Conservation (phyloP, 2,329 filamentous ascomycete species). For the Alternaria angustiovoidea region DNA sequence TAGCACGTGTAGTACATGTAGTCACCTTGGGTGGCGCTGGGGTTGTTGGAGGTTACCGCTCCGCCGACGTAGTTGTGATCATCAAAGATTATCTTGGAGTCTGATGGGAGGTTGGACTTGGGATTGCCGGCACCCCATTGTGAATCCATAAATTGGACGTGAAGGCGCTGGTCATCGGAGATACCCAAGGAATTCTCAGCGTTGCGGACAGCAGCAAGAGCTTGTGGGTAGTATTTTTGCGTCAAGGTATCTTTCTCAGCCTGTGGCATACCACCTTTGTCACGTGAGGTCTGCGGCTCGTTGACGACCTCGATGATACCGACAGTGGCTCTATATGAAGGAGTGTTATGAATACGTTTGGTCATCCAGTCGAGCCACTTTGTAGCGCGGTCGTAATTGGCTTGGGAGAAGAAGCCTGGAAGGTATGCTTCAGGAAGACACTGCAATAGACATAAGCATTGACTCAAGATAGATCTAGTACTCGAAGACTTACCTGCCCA, state of each 20-base stretch:
- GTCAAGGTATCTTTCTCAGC: slow-evolving; percentile 39
- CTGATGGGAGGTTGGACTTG: slow-evolving; percentile 53
- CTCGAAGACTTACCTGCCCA: slow-evolving; percentile 47
- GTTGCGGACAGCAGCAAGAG: slow-evolving; percentile 57
- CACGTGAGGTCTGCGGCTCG: slow-evolving; percentile 56
- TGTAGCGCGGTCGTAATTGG: slow-evolving; percentile 64
- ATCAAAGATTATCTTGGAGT: slow-evolving; percentile 61
- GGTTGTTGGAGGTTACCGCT: slow-evolving; percentile 41
- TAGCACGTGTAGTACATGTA: slow-evolving; percentile 63
- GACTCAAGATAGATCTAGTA: not conserved
- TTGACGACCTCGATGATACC: slow-evolving; percentile 66
- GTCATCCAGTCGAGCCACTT: slow-evolving; percentile 66
- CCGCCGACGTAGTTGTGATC: slow-evolving; percentile 66
- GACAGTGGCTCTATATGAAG: slow-evolving; percentile 63
- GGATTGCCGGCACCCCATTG: slow-evolving; percentile 67
- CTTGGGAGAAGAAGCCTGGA: slow-evolving; percentile 64
- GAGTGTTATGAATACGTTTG: slow-evolving; percentile 59
- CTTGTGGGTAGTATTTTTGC: slow-evolving; percentile 58
- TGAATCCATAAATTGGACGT: slow-evolving; percentile 64
- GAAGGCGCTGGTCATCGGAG: slow-evolving; percentile 55
- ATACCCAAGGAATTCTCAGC: slow-evolving; percentile 58
- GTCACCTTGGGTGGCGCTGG: slow-evolving; percentile 51
- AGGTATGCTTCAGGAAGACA: slow-evolving; percentile 19
- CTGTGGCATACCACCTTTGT: slow-evolving; percentile 19
- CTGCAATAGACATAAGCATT: slow-evolving; percentile 19